phyloP scores from a whole-genome alignment of 208 protist species.

The Acanthamoeba triangularis region DNA sequence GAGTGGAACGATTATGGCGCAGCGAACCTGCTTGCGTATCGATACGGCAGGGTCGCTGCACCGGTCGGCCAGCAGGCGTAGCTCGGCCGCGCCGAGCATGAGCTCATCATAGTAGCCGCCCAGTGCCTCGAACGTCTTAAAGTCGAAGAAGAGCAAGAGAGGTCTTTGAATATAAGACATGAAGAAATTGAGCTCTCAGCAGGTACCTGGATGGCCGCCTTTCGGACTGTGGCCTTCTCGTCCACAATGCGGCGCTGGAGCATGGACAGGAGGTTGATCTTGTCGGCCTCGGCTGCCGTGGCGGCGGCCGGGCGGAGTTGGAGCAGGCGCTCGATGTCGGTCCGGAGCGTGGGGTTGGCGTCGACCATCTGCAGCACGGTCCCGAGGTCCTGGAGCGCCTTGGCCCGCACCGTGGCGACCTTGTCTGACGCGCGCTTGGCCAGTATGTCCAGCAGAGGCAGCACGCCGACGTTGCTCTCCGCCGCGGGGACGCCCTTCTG shows the following conservation, averaged over 20 bases:
- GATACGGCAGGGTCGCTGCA: slow-evolving; percentile 72
- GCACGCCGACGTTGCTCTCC: neutral
- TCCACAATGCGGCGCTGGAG: slow-evolving; percentile 62
- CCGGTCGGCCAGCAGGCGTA: slow-evolving; percentile 54
- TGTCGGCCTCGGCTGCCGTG: neutral
- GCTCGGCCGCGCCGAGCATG: slow-evolving; percentile 22
- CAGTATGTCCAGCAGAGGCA: slow-evolving; percentile 56
- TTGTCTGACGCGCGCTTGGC: slow-evolving; percentile 57
- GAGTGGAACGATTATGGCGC: neutral
- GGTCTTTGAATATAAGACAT: neutral
- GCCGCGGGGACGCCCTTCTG: neutral
- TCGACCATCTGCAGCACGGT: slow-evolving; percentile 43
- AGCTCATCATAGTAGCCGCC: slow-evolving; percentile 59
- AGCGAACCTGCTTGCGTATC: slow-evolving; percentile 42
- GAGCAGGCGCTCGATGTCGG: slow-evolving; percentile 31
- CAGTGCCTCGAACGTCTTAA: slow-evolving; percentile 52
- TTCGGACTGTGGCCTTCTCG: slow-evolving; percentile 65
- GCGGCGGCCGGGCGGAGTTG: neutral
- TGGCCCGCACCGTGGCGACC: slow-evolving; percentile 51
- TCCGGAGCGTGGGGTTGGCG: slow-evolving; percentile 3
- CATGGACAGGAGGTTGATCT: slow-evolving; percentile 58
- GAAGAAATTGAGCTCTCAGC: neutral
- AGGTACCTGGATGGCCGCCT: slow-evolving; percentile 64
- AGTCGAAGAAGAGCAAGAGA: neutral
- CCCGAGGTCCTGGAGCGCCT: slow-evolving; percentile 47